Conservation (phyloP, 805 yeast species). For the Teunomyces stri region DNA sequence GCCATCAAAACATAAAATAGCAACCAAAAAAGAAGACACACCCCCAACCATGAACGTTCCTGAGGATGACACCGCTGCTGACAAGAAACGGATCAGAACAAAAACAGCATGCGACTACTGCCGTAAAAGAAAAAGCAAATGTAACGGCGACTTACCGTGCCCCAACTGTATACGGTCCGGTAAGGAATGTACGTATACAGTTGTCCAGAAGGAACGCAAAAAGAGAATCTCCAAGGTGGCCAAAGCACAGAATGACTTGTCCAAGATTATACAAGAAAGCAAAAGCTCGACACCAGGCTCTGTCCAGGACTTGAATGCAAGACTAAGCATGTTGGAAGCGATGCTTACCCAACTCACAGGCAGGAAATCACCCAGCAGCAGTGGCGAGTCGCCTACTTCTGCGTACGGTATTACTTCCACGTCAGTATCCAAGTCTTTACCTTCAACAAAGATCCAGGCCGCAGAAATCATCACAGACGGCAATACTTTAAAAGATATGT, state of each 20-base stretch:
- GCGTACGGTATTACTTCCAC: not conserved
- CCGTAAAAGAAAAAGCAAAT: conserved; percentile 40
- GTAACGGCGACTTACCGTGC: conserved; percentile 34
- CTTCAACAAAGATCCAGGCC: not conserved
- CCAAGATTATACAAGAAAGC: not conserved
- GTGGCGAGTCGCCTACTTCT: not conserved
- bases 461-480: not conserved
- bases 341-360: conserved; percentile 15
- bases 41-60: not conserved
- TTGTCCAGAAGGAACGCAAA: conserved; percentile 17
- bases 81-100: conserved; percentile 21
- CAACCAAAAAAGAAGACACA: not conserved
- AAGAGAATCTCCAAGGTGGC: not conserved
- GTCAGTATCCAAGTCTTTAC: not conserved
- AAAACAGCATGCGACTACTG: conserved; percentile 50
- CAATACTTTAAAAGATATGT: not conserved
- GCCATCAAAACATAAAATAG: not conserved
- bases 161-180: conserved; percentile 18
- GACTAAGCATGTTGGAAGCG: conserved; percentile 15
- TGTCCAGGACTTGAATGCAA: conserved; percentile 10
- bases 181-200: conserved; percentile 18
- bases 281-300: conserved; percentile 2
- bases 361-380: not conserved
- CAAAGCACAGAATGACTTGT: not conserved
- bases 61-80: not conserved